Percentiles rank a stretch among this genome's conserved stretches.
Evolutionary conservation across 495 filamentous ascomycete genomes (phyloP).

Genomic region (Penicillium mononematosum): DNA sequence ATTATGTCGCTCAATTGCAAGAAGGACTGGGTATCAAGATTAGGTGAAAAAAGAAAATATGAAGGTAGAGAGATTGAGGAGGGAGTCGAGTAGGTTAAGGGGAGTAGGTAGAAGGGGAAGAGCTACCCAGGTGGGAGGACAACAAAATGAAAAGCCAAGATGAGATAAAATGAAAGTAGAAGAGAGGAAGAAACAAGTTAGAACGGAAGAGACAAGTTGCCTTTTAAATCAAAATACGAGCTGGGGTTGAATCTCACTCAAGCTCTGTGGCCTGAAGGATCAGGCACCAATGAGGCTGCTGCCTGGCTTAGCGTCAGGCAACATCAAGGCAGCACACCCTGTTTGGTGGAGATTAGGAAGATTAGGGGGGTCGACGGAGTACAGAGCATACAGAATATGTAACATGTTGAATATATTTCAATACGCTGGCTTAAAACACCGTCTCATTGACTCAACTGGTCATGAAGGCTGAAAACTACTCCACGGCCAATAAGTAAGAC

Average conservation of each 20-base stretch:
- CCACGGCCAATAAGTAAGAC: too few relatives aligned
- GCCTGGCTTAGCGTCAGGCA: conserved; percentile 4
- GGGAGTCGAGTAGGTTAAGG: neutral
- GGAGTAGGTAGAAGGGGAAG: neutral
- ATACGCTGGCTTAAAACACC: too few relatives aligned
- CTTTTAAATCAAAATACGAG: neutral
- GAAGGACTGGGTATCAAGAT: neutral
- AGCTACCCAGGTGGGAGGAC: neutral
- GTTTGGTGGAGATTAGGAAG: neutral
- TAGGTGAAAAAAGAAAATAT: neutral
- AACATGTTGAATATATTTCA: too few relatives aligned
- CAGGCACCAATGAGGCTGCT: conserved; percentile 7
- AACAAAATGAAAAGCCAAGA: neutral
- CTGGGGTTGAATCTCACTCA: neutral
- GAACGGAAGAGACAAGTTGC: neutral
- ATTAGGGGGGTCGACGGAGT: neutral
- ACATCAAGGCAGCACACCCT: conserved; percentile 8
- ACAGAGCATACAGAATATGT: too few relatives aligned
- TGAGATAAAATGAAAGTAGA: neutral
- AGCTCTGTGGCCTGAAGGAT: neutral
- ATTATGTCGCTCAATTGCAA: conserved; percentile 17
- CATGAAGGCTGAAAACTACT: too few relatives aligned
- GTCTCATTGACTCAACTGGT: too few relatives aligned
- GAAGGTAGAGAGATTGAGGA: neutral
- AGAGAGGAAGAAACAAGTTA: neutral